These are phyloP conservation scores for Nigrospora osmanthi DNA, from an alignment of 2,329 filamentous ascomycete genomes.

Conservation along the genomic window DNA sequence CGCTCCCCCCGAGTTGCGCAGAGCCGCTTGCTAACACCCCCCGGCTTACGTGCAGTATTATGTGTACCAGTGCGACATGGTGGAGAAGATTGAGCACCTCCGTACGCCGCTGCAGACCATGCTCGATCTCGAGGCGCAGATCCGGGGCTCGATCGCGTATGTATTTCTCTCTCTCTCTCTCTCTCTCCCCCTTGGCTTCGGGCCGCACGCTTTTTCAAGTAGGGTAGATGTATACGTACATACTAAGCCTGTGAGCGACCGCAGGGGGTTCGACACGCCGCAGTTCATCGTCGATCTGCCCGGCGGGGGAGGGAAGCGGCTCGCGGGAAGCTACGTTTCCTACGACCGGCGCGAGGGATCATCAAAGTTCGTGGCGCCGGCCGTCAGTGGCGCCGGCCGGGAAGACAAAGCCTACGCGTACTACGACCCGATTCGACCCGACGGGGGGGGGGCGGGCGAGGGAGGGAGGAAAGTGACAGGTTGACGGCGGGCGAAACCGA, in stretches of 20 bases:
- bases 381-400: slow-evolving; percentile 36
- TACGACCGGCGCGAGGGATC: slow-evolving; percentile 47
- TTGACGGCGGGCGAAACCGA: too few species aligned
- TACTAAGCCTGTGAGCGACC: too few species aligned
- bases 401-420: slow-evolving; percentile 46
- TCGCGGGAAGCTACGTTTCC: slow-evolving; percentile 41
- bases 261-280: slow-evolving; percentile 49
- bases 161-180: too few species aligned
- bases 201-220: too few species aligned
- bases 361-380: slow-evolving; percentile 48
- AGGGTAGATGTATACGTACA: too few species aligned
- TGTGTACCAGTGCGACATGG: slow-evolving; percentile 59
- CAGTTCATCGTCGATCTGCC: slow-evolving; percentile 57
- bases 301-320: slow-evolving; percentile 54
- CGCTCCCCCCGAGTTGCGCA: neutral
- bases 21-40: neutral
- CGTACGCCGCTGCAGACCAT: slow-evolving; percentile 53
- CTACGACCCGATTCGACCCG: slow-evolving; percentile 39
- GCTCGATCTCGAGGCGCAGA: slow-evolving; percentile 46
- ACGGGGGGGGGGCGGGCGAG: neutral
- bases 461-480: too few species aligned
- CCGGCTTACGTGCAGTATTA: slow-evolving; percentile 47
- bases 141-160: slow-evolving; percentile 48
- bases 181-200: too few species aligned
- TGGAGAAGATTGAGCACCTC: slow-evolving; percentile 51